These are phyloP conservation scores for Chimonanthus praecox DNA, from an alignment of 164 flowering plant species.

Conservation along the genomic window DNA sequence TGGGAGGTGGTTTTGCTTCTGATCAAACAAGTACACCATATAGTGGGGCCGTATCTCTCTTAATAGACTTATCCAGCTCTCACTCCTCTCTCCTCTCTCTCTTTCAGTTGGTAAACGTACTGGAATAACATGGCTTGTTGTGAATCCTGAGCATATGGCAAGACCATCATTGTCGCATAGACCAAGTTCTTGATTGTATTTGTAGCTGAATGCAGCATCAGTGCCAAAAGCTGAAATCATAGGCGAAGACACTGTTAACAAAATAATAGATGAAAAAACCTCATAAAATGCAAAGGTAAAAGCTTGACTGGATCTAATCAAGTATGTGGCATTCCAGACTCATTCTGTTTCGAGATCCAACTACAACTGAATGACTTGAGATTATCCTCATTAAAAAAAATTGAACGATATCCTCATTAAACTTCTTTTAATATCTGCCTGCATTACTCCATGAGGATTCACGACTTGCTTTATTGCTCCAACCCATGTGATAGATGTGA, in stretches of 20 bases:
- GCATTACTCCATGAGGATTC: no score
- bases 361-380: no score
- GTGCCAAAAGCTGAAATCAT: conserved; percentile 80
- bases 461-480: no score
- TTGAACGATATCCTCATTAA: no score
- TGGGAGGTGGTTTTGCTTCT: not conserved
- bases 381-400: no score
- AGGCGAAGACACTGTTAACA: not conserved
- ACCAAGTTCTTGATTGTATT: conserved; percentile 76
- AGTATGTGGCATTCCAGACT: no score
- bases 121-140: conserved; percentile 81
- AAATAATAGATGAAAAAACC: not conserved
- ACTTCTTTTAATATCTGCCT: no score
- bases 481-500: no score
- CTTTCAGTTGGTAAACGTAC: conserved; percentile 26
- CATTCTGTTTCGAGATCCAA: no score
- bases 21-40: not conserved
- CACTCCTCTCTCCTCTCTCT: not conserved
- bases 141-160: conserved; percentile 77
- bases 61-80: not conserved
- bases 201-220: conserved; percentile 97
- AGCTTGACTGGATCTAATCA: no score
- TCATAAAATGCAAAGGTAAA: not conserved
- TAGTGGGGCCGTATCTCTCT: not conserved
- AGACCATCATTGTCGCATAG: conserved; percentile 78